Evolutionary conservation across 306 rosid genomes (phyloP), one percentile per base, ranked within the genome.

Genomic region (Lathyrus sativus): DNA sequence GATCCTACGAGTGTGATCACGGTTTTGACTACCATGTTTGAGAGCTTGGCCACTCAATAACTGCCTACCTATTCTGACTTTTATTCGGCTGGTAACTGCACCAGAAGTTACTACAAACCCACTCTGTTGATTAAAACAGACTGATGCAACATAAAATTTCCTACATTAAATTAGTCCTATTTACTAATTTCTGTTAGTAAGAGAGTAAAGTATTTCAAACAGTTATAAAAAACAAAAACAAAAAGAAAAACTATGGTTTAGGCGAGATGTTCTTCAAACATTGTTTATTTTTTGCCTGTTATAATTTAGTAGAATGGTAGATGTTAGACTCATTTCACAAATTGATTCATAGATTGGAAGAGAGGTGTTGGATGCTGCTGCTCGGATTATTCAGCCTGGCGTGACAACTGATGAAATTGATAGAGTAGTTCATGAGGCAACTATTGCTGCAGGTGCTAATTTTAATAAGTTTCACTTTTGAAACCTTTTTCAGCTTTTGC

Each of bases 391-490:
- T 74, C 73, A 11, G 58, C 97, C 97, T n/a, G 99, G 97, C 62
- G 90, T 90, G 60, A 93, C 90, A 11, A 93, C 99, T 65, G 97
- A 93, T 81, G 99, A 93, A 78, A 88, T 93, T 76, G 97, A 93
- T 71, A 81, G 79, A 72, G 95, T 93, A 50, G 96, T 90, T 77
- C 97, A 93, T 46, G 99, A 93, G 68, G 89, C 96, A 61, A 93
- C 97, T 58, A 76, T 90, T 54, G 95, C 87, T 65, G 96, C 91
- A 43, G 99, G 99, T 90, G 81, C 54, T 74, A 43, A 61, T 51
- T 70, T 67, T 70, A 22, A 10, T 3, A 68, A 56, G 46, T 68
- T 28, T 62, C 9, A 24, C 33, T 71, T 72, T 37, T 50, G 9
- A 44, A 70, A 18, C 45, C 11, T 33, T 35, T 49, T 11, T 38